phyloP scores from a whole-genome alignment of 148 eudicot genomes.

The Vaccinium corymbosum region DNA sequence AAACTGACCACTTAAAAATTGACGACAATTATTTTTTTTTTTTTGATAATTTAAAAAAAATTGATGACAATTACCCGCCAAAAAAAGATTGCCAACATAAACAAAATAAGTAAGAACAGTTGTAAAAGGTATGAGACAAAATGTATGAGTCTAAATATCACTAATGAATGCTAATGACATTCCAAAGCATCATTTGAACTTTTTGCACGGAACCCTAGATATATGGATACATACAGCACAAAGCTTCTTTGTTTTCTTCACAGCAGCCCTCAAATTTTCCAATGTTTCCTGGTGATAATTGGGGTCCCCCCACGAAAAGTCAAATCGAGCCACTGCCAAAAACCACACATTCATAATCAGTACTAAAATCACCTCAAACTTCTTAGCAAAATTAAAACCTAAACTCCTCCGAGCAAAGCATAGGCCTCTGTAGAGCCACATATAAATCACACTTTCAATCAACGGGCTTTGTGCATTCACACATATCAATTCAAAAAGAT shows the following conservation, averaged over 20 bases:
- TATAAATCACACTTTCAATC: background rate
- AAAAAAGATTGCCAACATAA: background rate
- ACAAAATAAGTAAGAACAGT: background rate
- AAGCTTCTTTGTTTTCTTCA: constrained; percentile 77
- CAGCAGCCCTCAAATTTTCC: constrained; percentile 79
- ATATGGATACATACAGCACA: constrained; percentile 75
- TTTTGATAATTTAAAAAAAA: too few relatives aligned
- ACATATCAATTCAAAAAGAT: background rate
- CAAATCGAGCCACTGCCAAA: constrained; percentile 85
- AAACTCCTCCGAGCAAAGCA: background rate
- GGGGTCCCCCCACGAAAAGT: constrained; percentile 88
- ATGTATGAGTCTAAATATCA: background rate
- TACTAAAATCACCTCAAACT: background rate
- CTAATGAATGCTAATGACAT: background rate
- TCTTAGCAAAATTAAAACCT: constrained; percentile 6
- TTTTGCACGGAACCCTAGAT: constrained; percentile 3
- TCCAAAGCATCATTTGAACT: background rate
- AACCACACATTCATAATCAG: constrained; percentile 6
- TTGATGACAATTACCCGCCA: background rate
- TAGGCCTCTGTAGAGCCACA: background rate
- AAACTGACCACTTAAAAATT: background rate
- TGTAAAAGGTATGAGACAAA: background rate
- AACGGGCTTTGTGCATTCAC: background rate
- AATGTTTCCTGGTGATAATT: constrained; percentile 80
- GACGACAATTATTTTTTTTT: too few relatives aligned